Conservation (phyloP, 176 grass and related monocot genomes). For the Raddia distichophylla region DNA sequence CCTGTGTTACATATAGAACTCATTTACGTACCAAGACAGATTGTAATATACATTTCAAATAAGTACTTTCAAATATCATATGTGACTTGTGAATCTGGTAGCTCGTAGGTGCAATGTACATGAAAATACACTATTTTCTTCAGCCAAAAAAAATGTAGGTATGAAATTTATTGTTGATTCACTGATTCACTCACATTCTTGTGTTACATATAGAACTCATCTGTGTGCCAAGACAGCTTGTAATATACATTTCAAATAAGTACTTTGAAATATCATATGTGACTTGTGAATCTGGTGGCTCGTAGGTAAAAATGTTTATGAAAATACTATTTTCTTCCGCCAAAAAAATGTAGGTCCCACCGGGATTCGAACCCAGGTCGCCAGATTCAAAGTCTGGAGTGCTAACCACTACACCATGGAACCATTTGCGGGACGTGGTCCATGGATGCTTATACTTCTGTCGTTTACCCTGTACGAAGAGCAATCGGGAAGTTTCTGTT, state of each 20-base stretch:
- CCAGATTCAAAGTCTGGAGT: constrained; percentile 99
- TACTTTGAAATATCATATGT: background rate
- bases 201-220: background rate
- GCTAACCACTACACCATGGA: constrained; percentile 97
- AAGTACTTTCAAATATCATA: background rate
- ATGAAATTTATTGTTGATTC: too few relatives aligned
- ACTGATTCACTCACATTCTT: too few relatives aligned
- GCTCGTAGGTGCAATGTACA: background rate
- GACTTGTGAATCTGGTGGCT: background rate
- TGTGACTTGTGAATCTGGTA: background rate
- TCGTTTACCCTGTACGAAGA: background rate
- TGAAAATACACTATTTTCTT: background rate
- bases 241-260: background rate
- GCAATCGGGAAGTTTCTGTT: background rate
- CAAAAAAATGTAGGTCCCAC: background rate
- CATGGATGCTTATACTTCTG: accelerated
- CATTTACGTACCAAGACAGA: background rate
- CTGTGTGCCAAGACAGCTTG: background rate
- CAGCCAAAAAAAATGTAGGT: background rate
- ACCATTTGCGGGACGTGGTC: background rate
- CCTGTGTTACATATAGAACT: background rate
- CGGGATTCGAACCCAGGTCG: constrained; percentile 99
- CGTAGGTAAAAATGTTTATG: background rate
- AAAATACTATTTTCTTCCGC: background rate
- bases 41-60: background rate